Evolutionary conservation across 441 rosid genomes (phyloP).

Genomic region (Jatropha multifida): DNA sequence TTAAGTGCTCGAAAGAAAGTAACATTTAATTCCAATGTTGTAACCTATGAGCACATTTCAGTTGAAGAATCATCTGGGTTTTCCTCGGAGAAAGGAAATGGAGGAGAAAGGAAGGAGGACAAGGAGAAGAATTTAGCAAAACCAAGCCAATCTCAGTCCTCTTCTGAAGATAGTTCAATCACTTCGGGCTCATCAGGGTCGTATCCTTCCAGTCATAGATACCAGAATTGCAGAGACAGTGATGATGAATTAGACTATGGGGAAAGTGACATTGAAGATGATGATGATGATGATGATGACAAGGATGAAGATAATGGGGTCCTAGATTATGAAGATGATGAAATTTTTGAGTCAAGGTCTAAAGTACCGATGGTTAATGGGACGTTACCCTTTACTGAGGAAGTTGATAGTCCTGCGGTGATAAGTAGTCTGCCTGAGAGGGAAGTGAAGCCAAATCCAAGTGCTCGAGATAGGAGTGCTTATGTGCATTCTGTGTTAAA

Average conservation of each 20-base stretch:
- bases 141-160: slow-evolving; percentile 42
- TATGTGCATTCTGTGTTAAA: slow-evolving; percentile 61
- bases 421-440: slow-evolving; percentile 26
- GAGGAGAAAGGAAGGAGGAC: slow-evolving; percentile 15
- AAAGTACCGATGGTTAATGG: slow-evolving; percentile 15
- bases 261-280: slow-evolving; percentile 53
- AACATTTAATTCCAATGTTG: slow-evolving; percentile 65
- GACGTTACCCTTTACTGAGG: slow-evolving; percentile 24
- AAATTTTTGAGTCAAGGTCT: slow-evolving; percentile 25
- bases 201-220: slow-evolving; percentile 70
- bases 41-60: slow-evolving; percentile 55
- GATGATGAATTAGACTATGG: slow-evolving; percentile 62
- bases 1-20: slow-evolving; percentile 57
- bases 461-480: slow-evolving; percentile 51
- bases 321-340: slow-evolving; percentile 32
- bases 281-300: slow-evolving; percentile 30
- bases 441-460: slow-evolving; percentile 31
- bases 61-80: slow-evolving; percentile 32
- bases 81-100: slow-evolving; percentile 26
- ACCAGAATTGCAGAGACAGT: slow-evolving; percentile 84
- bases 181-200: slow-evolving; percentile 44
- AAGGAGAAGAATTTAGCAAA: slow-evolving; percentile 26
- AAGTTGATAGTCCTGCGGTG: slow-evolving; percentile 28
- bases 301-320: slow-evolving; percentile 36
- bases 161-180: slow-evolving; percentile 48